Evolutionary conservation across 148 eudicot genomes (phyloP), one percentile per base, ranked within the genome.

Genomic region (Persicaria maculosa): DNA sequence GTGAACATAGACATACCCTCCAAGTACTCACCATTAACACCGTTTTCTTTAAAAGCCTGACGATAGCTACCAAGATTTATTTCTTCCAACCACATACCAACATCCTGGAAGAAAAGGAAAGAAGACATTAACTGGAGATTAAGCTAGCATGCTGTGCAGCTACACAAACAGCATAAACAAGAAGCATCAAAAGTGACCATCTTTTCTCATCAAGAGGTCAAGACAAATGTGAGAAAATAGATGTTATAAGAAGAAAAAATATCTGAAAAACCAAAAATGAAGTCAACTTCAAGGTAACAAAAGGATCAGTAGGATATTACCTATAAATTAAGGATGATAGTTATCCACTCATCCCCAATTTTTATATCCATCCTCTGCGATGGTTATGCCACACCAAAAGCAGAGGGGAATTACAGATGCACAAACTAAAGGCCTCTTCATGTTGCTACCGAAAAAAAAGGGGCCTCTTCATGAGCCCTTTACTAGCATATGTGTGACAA

Each of bases 1-100:
- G 98, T 93, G 82, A 93, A 93, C 98, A 93, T 88, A 43, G 98
- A 93, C 98, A 93, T 90, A 50, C 98, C 92, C 81, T 93, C 98
- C 86, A 93, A 85, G 82, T 89, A 93, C 82, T 93, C 98, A 69
- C 98, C 98, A 76, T 93, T 93, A 45, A 93, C 94, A 72, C 98
- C 91, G 77, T 91, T 86, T 82, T 86, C 98, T 81, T 86, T 93
- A 57, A 93, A 93, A 19, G 80, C 82, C 80, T 80, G 91, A 70
- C 94, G 83, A 76, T 93, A 93, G 82, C 86, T 80, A 74, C 94
- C 98, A 74, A 93, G 90, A 78, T 91, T 86, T 84, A 93, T 93
- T 79, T 88, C 91, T 86, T 93, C 89, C 79, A 93, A 82, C 97
- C 98, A 93, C 80, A 93, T 78, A n/a, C 98, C 97, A 71, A 93